These are phyloP conservation scores for Fusarium sp. DNA, from an alignment of 2,329 filamentous ascomycete genomes.

Conservation along the genomic window DNA sequence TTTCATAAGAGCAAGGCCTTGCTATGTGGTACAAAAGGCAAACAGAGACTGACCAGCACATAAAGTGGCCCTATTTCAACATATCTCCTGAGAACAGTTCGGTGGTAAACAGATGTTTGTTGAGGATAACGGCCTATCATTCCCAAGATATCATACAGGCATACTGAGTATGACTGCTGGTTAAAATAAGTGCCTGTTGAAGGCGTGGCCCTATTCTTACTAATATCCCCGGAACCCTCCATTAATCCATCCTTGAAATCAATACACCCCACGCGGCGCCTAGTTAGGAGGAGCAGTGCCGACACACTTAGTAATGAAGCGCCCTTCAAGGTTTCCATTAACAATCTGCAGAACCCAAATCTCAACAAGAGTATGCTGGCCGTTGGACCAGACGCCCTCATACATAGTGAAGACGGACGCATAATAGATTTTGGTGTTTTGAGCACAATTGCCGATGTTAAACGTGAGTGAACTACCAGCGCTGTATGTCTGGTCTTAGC, in stretches of 20 bases:
- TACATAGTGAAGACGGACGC: background rate
- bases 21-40: too few relatives aligned
- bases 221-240: too few relatives aligned
- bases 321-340: background rate
- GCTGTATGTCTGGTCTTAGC: background rate
- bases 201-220: too few relatives aligned
- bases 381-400: background rate
- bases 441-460: background rate
- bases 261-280: too few relatives aligned
- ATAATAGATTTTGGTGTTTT: background rate
- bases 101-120: too few relatives aligned
- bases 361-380: background rate
- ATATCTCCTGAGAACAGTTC: too few relatives aligned
- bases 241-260: too few relatives aligned
- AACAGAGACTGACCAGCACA: background rate
- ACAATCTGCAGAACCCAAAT: background rate
- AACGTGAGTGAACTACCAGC: background rate
- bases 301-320: background rate
- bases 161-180: too few relatives aligned
- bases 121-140: too few relatives aligned
- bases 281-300: background rate
- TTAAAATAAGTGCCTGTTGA: too few relatives aligned
- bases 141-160: too few relatives aligned
- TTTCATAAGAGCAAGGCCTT: background rate
- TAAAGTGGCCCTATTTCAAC: background rate